These are phyloP conservation scores for Meripilus lineatus DNA, from an alignment of 1,284 basidiomycete genomes.

Conservation along the genomic window DNA sequence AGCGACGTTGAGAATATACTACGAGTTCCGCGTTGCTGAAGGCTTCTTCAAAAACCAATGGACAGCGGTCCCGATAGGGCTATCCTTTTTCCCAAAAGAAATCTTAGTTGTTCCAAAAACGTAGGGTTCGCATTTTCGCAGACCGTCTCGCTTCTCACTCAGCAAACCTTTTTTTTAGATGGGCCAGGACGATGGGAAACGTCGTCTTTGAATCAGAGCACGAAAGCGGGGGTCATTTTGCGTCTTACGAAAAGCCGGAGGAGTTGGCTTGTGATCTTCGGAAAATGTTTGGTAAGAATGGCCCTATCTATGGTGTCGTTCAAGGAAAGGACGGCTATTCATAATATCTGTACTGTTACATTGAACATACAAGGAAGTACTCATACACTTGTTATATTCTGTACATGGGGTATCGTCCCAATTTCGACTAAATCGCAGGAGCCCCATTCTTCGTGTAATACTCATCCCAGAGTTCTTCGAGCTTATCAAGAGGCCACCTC, in stretches of 20 bases:
- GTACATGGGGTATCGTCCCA: no score
- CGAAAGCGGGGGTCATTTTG: constrained; percentile 25
- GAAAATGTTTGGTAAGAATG: constrained; percentile 15
- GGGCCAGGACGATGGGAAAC: constrained; percentile 1
- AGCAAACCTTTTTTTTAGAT: neutral
- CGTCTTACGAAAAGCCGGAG: constrained; percentile 24
- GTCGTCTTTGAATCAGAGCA: constrained; percentile 23
- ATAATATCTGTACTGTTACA: no score
- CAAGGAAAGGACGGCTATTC: neutral
- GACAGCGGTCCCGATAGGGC: constrained; percentile 1
- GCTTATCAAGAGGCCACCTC: constrained; percentile 32
- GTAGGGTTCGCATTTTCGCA: neutral
- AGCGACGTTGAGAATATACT: constrained; percentile 35
- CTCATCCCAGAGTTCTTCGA: constrained; percentile 22
- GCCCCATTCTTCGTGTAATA: constrained; percentile 19
- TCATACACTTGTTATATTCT: no score
- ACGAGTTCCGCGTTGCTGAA: constrained; percentile 20
- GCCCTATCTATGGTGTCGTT: neutral
- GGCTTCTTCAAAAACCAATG: neutral
- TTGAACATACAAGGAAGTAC: no score
- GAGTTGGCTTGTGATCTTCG: constrained; percentile 23
- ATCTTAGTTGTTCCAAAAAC: neutral
- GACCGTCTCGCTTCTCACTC: neutral
- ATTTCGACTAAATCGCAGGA: constrained; percentile 5
- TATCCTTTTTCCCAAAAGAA: constrained; percentile 5